Evolutionary conservation across 1,139 yeast species (phyloP), one percentile per base, ranked within the genome.

Genomic region (Pichia sp.): DNA sequence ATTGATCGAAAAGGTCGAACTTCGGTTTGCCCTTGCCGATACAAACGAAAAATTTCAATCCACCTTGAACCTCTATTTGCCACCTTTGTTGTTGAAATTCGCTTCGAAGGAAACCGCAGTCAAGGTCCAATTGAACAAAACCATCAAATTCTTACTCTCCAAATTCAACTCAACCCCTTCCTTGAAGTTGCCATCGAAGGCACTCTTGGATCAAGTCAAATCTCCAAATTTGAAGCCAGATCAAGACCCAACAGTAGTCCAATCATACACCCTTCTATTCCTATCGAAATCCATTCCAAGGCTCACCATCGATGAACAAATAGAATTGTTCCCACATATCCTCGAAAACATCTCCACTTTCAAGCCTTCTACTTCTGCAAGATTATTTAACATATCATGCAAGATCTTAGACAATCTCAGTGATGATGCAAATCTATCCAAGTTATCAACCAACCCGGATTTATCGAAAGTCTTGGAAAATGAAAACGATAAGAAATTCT

Each of bases 31-130:
- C 1, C 69, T 93, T 42, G 90, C 98, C 0, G 79, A 78, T 46
- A 71, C 81, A 1, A 87, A 84, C 47, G 72, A 67, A 3, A 85
- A 85, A 58, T 76, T 90, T 46, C 83, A 86, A 58, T 64, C 73
- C 8, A 69, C 84, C 12, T 64, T 93, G 36, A 73, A 73, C 18
- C 65, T 79, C 1, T 93, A 86, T 61, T 71, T 93, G 41, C 75
- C 90, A 2, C 97, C 99, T 1, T 64, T 91, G 34, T 67, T 93
- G 34, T 70, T 91, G 51, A 93, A 93, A 61, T 73, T 91, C 50
- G 79, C 85, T 4, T 89, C 97, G 34, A 78, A 83, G 3, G 77
- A 86, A 63, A 70, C 72, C 1, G 69, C 76, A n/a, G 96, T 86
- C 1, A 72, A 94, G 50, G 71, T 76, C 38, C 83, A 85, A 43